Evolutionary conservation across 1,139 yeast genomes (phyloP).

Genomic region (Blastobotrys ciferrii): DNA sequence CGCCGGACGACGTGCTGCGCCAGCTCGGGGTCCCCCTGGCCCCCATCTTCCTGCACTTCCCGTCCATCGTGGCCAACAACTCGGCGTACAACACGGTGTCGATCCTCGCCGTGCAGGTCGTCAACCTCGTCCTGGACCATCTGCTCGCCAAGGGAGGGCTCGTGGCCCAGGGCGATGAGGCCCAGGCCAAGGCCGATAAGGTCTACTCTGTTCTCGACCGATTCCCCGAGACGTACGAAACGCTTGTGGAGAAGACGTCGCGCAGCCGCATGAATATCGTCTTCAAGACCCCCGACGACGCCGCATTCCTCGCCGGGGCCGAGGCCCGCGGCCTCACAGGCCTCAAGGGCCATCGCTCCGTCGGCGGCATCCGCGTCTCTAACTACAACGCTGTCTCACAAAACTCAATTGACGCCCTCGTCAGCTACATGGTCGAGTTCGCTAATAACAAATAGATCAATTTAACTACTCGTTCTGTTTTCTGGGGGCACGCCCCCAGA

Average conservation of each 20-base stretch:
- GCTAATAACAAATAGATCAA: constrained; percentile 41
- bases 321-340: constrained; percentile 62
- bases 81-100: constrained; percentile 96
- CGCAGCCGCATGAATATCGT: constrained; percentile 94
- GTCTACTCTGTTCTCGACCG: constrained; percentile 65
- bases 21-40: constrained; percentile 64
- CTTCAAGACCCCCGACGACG: constrained; percentile 72
- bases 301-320: constrained; percentile 63
- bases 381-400: constrained; percentile 78
- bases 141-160: constrained; percentile 64
- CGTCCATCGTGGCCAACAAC: constrained; percentile 81
- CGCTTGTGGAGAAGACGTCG: constrained; percentile 60
- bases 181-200: constrained; percentile 57
- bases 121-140: constrained; percentile 70
- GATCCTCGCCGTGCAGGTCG: constrained; percentile 81
- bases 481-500: too few relatives aligned
- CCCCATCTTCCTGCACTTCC: constrained; percentile 87
- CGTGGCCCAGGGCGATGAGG: constrained; percentile 52
- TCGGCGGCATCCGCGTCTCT: constrained; percentile 95
- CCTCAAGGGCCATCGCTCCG: constrained; percentile 93
- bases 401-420: constrained; percentile 60
- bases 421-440: constrained; percentile 60
- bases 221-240: constrained; percentile 59
- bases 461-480: neutral
- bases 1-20: constrained; percentile 60